Evolutionary conservation across 2,329 filamentous ascomycete genomes (phyloP), one percentile per base, ranked within the genome.

Genomic region (Knufia petricola): DNA sequence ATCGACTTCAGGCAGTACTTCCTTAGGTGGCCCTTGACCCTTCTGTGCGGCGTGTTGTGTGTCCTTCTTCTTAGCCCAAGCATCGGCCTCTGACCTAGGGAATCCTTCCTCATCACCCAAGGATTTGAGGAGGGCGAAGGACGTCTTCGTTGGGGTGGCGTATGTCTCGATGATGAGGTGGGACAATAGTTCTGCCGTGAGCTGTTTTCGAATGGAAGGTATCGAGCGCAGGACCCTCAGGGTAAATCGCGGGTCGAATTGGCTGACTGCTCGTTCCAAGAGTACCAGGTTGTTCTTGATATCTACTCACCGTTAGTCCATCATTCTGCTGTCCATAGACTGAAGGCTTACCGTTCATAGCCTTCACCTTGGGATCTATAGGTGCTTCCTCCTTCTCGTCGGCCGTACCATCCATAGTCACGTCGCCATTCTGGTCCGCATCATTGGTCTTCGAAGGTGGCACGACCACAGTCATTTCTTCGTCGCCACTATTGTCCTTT

Each of bases 161-260:
- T 88, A 94, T 36, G 84, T 88, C 60, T 94, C 83, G 59, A 81
- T 79, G 62, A 95, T 85, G 61, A 84, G 84, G 66, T 86, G 81
- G 44, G 82, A 79, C 58, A 95, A 75, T 58, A 94, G 82, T 59
- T 90, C 85, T 50, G 85, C 78, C 12, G 83, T 86, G 58, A 95
- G 77, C 58, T 87, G 81, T 76, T 96, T 96, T 66, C 92, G 87
- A 66, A 96, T 82, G 48, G 88, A 89, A 34, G 92, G 95, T 71
- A 96, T 94, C 60, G 89, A 94, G 61, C 92, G 85, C 55, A 98
- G 79, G 53, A 92, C 92, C 64, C 92, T 81, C 55, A 98, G 84
- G 50, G 90, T 87, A 71, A 95, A 98, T 73, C 92, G 83, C 51
- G 89, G 81, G 70, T 98, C 92, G 67, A 96, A 98, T 60, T 94